Evolutionary conservation across 257 asterid genomes (phyloP), one percentile per base, ranked within the genome.

Genomic region (Lycium barbarum): DNA sequence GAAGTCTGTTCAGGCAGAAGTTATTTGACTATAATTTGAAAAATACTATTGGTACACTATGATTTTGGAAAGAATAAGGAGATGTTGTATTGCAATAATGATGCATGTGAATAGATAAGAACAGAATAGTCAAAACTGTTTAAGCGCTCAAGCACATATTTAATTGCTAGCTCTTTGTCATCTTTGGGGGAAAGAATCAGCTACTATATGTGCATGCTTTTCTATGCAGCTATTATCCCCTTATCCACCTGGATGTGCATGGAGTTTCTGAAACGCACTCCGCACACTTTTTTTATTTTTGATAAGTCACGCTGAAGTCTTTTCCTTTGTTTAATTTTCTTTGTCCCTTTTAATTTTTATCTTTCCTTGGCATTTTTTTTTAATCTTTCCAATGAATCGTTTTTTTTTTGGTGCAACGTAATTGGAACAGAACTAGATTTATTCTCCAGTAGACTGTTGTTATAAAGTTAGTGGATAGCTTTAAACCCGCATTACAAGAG

Each of bases 111-210:
- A 36, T 20, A 68, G 76, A 68, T 7, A 18, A 73, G 17, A 45
- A 45, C 59, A 45, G 59, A 45, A 18, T 68, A 36, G n/a, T 20
- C 80, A 2, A n/a, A 45, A 45, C 80, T 73, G 36, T 11, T 38
- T n/a, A 73, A 73, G n/a, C 0, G 40, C 59, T 73, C 59, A 47
- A 5, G n/a, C n/a, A 0, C 59, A 73, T 73, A 45, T 45, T 45
- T 72, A 8, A 43, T 43, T 72, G 36, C 80, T 57, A 72, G 13
- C 10, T 43, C 79, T 70, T 70, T 49, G 58, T 47, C 59, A 73
- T 73, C 59, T 73, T 45, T 45, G 80, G 59, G 59, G 76, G 80
- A 72, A 73, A 38, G 80, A 45, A 73, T 73, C 80, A 11, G 59
- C 59, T 73, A 73, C 35, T 11, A 71, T 43, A 43, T 20, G 9